A percentile compares a stretch with the other conserved stretches of the same genome.
These are phyloP conservation scores for Osmanthus fragrans DNA, from an alignment of 257 asterid genomes.

Conservation along the genomic window DNA sequence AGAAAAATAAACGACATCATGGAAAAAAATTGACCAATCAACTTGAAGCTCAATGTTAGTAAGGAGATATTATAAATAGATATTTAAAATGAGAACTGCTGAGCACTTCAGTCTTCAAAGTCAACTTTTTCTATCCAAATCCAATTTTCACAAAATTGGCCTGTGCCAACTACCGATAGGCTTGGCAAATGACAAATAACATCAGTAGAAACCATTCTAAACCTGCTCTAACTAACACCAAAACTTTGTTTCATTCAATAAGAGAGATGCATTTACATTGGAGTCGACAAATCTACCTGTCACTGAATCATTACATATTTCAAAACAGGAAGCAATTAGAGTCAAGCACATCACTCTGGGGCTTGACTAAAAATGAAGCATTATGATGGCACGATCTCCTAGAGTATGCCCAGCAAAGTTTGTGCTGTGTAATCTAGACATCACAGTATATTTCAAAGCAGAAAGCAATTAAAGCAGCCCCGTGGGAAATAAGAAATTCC, in stretches of 20 bases:
- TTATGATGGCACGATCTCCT: not conserved
- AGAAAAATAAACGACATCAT: not conserved
- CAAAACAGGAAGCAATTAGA: not conserved
- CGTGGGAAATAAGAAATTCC: constrained; percentile 1
- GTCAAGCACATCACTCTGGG: not conserved
- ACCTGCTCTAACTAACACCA: not conserved
- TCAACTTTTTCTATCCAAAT: not conserved
- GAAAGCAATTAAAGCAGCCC: constrained; percentile 5
- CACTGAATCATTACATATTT: not conserved
- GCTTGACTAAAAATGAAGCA: not conserved
- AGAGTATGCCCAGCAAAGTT: not conserved
- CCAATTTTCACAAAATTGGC: not conserved
- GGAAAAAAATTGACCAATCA: not conserved
- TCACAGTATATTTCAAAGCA: not conserved
- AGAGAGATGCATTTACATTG: not conserved
- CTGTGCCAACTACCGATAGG: not conserved
- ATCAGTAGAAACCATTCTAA: not conserved
- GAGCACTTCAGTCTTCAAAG: not conserved
- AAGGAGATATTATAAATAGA: not conserved
- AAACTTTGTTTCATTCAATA: not conserved
- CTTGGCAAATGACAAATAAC: not conserved
- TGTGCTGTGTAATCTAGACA: not conserved
- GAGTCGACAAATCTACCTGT: not conserved
- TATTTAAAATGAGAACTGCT: not conserved
- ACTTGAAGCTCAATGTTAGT: not conserved